phyloP scores from a whole-genome alignment of 1,284 basidiomycete species.

The Pascua guehoae region DNA sequence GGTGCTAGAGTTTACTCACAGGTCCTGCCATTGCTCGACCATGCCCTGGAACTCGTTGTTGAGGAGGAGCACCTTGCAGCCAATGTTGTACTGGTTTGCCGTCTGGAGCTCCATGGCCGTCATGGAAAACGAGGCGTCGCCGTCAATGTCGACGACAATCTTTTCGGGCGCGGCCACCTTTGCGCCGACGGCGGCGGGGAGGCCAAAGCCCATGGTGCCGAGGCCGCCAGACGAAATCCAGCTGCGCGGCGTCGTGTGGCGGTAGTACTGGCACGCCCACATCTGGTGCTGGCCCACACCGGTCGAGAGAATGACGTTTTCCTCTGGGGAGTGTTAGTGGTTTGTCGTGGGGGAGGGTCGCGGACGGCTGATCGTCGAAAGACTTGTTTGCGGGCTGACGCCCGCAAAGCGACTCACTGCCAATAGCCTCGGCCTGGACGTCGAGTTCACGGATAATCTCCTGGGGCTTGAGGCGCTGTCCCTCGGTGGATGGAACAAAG shows the following conservation, averaged over 20 bases:
- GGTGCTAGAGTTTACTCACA: conserved; percentile 65
- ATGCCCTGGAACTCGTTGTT: conserved; percentile 98
- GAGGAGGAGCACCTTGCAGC: conserved; percentile 62
- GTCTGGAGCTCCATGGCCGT: conserved; percentile 98
- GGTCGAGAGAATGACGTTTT: conserved; percentile 82
- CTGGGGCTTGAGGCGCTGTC: conserved; percentile 85
- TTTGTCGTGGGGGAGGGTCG: too few species aligned
- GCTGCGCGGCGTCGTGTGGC: conserved; percentile 81
- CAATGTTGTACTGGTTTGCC: conserved; percentile 84
- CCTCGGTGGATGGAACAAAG: conserved; percentile 64
- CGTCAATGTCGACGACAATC: conserved; percentile 92
- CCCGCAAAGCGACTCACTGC: conserved; percentile 33
- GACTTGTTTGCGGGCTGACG: not conserved
- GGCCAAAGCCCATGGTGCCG: conserved; percentile 96
- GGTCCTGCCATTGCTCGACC: conserved; percentile 98
- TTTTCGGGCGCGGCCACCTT: conserved; percentile 94
- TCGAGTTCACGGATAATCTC: conserved; percentile 93
- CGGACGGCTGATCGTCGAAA: too few species aligned
- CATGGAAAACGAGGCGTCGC: conserved; percentile 98
- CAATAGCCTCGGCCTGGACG: conserved; percentile 61
- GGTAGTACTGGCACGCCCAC: conserved; percentile 95
- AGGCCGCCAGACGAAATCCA: conserved; percentile 97
- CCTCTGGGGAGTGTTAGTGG: conserved; percentile 56
- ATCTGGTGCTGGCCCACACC: conserved; percentile 99
- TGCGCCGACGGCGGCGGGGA: conserved; percentile 90